Percentiles rank a stretch among this genome's conserved stretches.
phyloP scores from a whole-genome alignment of 164 flowering plant genomes.

The Annona squamosa region DNA sequence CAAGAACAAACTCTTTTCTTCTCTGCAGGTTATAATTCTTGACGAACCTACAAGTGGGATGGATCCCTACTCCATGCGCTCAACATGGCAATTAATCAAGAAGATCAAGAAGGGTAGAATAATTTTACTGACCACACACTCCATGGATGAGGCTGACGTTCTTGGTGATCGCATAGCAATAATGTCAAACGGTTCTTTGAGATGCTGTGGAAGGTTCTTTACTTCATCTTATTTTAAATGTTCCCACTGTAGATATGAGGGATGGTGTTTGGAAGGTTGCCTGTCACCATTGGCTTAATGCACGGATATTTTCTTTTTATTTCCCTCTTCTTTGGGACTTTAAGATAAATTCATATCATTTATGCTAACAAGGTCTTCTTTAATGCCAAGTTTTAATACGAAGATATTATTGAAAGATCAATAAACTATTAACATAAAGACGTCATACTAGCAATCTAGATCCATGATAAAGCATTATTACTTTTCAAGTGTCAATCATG shows the following conservation, averaged over 20 bases:
- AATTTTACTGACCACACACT: slow-evolving; percentile 89
- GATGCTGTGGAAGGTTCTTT: slow-evolving; percentile 91
- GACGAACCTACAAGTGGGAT: slow-evolving; percentile 99
- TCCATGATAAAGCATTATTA: no score
- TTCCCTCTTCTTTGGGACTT: neutral
- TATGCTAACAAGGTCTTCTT: neutral
- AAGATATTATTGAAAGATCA: no score
- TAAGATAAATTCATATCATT: neutral
- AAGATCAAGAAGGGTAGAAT: slow-evolving; percentile 83
- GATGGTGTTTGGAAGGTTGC: neutral
- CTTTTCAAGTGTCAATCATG: no score
- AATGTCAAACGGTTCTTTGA: slow-evolving; percentile 93
- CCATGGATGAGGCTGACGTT: slow-evolving; percentile 98
- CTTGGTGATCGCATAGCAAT: slow-evolving; percentile 98
- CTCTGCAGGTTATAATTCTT: slow-evolving; percentile 74
- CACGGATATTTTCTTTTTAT: no score
- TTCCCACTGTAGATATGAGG: neutral
- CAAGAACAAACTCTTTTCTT: neutral
- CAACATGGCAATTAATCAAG: slow-evolving; percentile 96
- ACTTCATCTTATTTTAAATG: neutral
- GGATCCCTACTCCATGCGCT: slow-evolving; percentile 99
- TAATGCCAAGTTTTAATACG: neutral
- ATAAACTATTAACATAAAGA: no score
- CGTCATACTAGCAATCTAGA: no score
- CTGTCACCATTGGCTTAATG: neutral